Percentiles rank a stretch among this genome's conserved stretches.
phyloP scores from a whole-genome alignment of 768 basidiomycete genomes.

The Calocybe indica region DNA sequence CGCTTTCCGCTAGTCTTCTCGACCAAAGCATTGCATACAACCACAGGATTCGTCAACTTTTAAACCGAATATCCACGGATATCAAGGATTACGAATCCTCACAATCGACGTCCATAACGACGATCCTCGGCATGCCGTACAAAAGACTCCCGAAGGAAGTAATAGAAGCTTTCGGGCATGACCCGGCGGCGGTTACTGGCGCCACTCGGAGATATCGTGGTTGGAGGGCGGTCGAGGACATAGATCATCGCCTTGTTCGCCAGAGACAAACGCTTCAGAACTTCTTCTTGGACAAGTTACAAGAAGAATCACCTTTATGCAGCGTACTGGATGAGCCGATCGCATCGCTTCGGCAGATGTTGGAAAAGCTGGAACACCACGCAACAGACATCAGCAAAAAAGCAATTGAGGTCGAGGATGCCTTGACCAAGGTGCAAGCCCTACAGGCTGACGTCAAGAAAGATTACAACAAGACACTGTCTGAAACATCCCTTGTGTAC shows the following conservation, averaged over 20 bases:
- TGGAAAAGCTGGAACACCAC: conserved; percentile 45
- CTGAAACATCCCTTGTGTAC: conserved; percentile 70
- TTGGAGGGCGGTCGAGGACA: conserved; percentile 75
- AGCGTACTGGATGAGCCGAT: conserved; percentile 54
- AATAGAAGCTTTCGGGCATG: conserved; percentile 69
- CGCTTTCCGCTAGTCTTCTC: conserved; percentile 40
- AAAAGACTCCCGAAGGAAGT: conserved; percentile 56
- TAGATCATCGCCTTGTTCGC: conserved; percentile 52
- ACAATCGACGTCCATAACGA: conserved; percentile 43
- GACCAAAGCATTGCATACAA: conserved; percentile 58
- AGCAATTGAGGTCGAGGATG: conserved; percentile 42
- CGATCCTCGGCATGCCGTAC: conserved; percentile 38
- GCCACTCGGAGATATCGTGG: conserved; percentile 53
- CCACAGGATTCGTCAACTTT: conserved; percentile 58
- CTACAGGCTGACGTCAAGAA: conserved; percentile 53
- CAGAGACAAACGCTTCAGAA: conserved; percentile 50
- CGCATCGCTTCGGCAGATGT: conserved; percentile 36
- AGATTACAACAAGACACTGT: conserved; percentile 58
- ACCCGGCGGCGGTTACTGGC: conserved; percentile 71
- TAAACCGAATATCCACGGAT: conserved; percentile 57
- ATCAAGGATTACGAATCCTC: conserved; percentile 63
- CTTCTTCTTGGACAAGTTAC: conserved; percentile 32
- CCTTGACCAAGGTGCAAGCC: conserved; percentile 47
- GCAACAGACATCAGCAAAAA: conserved; percentile 37
- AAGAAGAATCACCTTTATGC: conserved; percentile 17